phyloP scores from a whole-genome alignment of 495 filamentous ascomycete genomes.

The Podospora anserina region DNA sequence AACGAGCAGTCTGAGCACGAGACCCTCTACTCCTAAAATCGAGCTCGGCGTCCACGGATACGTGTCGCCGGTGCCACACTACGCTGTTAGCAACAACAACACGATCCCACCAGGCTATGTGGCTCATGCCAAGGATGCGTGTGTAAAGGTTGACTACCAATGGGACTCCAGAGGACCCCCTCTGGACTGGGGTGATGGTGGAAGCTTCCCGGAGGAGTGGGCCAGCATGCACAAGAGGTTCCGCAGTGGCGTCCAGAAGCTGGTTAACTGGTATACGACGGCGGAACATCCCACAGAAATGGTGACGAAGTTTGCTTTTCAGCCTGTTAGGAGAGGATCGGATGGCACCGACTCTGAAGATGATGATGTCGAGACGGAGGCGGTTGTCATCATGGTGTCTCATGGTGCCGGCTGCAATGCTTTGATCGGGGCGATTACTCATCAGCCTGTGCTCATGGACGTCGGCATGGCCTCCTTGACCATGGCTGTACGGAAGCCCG shows the following conservation, averaged over 20 bases:
- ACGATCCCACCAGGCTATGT: slow-evolving; percentile 86
- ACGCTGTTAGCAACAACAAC: slow-evolving; percentile 74
- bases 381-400: slow-evolving; percentile 86
- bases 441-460: slow-evolving; percentile 83
- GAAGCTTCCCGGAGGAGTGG: slow-evolving; percentile 91
- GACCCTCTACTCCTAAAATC: slow-evolving; percentile 9
- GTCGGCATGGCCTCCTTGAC: slow-evolving; percentile 87
- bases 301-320: slow-evolving; percentile 10
- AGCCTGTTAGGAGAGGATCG: slow-evolving; percentile 1
- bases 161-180: slow-evolving; percentile 88
- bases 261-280: slow-evolving; percentile 75
- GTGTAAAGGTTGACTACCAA: slow-evolving; percentile 79
- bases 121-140: slow-evolving; percentile 86
- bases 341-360: slow-evolving; percentile 18
- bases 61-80: slow-evolving; percentile 71
- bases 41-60: slow-evolving; percentile 47
- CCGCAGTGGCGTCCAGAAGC: slow-evolving; percentile 65
- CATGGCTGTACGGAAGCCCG: slow-evolving; percentile 71
- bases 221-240: slow-evolving; percentile 89
- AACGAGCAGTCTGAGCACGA: slow-evolving; percentile 1
- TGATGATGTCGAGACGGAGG: slow-evolving; percentile 58
- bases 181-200: slow-evolving; percentile 79
- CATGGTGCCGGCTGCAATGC: slow-evolving; percentile 99
- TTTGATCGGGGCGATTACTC: slow-evolving; percentile 82
- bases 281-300: slow-evolving; percentile 48